phyloP scores from a whole-genome alignment of 805 yeast species.

The Candida maris region DNA sequence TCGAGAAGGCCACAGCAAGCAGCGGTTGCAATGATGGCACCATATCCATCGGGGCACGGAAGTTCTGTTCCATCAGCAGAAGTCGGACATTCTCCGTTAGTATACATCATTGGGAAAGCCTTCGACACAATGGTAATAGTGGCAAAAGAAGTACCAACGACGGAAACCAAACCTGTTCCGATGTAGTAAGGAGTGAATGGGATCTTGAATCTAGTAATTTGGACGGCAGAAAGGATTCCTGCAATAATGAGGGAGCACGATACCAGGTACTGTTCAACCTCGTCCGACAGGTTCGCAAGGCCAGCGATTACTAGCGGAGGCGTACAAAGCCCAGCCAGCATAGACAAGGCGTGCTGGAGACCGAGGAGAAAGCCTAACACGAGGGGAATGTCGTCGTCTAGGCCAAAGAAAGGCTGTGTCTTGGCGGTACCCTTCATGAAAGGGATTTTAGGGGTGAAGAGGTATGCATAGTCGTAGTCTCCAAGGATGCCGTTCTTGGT shows the following conservation, averaged over 20 bases:
- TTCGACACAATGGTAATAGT: constrained; percentile 76
- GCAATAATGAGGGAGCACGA: constrained; percentile 71
- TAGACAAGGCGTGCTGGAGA: constrained; percentile 81
- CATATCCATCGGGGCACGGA: constrained; percentile 89
- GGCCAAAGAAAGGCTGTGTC: constrained; percentile 78
- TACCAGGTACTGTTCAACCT: constrained; percentile 56
- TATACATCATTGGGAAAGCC: constrained; percentile 79
- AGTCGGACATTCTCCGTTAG: constrained; percentile 60
- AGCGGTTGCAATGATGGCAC: constrained; percentile 81
- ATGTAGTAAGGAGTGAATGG: constrained; percentile 68
- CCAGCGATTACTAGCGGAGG: constrained; percentile 75
- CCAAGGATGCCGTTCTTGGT: constrained; percentile 84
- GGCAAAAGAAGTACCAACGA: constrained; percentile 88
- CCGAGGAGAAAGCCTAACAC: constrained; percentile 74
- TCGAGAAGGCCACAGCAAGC: constrained; percentile 72
- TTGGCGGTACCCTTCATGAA: constrained; percentile 46
- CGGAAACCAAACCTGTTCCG: constrained; percentile 87
- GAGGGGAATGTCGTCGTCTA: constrained; percentile 79
- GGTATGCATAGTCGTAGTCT: constrained; percentile 74
- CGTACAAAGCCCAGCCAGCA: constrained; percentile 87
- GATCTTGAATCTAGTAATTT: constrained; percentile 77
- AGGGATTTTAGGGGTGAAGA: constrained; percentile 80
- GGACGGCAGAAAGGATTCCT: constrained; percentile 67
- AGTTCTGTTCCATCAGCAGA: constrained; percentile 61
- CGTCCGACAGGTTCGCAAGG: constrained; percentile 54